phyloP scores from a whole-genome alignment of 371 early-diverging fungal species.

The Syncephalastrum racemosum region DNA sequence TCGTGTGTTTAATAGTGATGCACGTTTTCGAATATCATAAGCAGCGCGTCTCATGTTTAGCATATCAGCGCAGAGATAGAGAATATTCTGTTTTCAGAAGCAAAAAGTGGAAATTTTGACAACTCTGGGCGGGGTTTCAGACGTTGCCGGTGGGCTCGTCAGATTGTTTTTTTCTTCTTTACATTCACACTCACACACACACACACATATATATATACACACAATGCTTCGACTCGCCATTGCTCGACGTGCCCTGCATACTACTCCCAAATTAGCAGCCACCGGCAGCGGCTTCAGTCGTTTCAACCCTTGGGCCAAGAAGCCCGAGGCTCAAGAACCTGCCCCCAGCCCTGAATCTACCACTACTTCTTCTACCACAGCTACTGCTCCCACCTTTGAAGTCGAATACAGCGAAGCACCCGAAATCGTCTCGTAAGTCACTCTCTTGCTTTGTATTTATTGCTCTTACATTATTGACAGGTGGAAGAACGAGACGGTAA shows the following conservation, averaged over 20 bases:
- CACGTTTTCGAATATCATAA: too few relatives aligned
- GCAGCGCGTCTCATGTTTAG: too few relatives aligned
- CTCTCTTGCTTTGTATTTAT: neutral
- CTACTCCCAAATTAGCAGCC: conserved; percentile 20
- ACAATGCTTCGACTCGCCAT: conserved; percentile 5
- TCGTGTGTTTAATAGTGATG: too few relatives aligned
- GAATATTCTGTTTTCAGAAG: too few relatives aligned
- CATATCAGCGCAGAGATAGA: too few relatives aligned
- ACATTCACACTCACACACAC: neutral
- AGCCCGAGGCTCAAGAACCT: conserved; percentile 14
- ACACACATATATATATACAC: neutral
- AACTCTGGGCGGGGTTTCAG: too few relatives aligned
- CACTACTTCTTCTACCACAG: conserved; percentile 2
- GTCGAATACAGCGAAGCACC: conserved; percentile 33
- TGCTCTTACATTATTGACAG: conserved; percentile 15
- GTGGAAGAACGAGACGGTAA: conserved; percentile 29
- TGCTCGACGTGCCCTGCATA: conserved; percentile 21
- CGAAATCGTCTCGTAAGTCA: conserved; percentile 30
- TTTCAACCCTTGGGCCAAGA: conserved; percentile 51
- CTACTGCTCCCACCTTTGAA: conserved; percentile 24
- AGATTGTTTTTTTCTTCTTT: neutral
- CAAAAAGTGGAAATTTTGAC: too few relatives aligned
- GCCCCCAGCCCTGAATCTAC: conserved; percentile 18
- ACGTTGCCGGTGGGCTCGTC: too few relatives aligned
- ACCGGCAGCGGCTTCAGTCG: conserved; percentile 32